Percentiles rank a stretch among this genome's conserved stretches.
Conservation (phyloP, 805 yeast genomes). For the Nakazawaea wickerhamii region DNA sequence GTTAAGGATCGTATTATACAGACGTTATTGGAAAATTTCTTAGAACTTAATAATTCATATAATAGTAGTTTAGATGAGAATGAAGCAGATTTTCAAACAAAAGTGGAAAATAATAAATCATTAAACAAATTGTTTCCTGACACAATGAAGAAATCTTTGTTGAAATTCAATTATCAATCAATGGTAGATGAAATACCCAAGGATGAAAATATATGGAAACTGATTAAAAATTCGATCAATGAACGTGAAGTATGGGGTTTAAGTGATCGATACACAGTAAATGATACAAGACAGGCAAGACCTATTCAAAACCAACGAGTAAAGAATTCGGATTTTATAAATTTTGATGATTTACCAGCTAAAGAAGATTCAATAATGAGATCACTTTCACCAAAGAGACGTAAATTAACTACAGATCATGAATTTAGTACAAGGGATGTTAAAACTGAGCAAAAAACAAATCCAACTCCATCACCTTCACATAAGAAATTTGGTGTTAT, state of each 20-base stretch:
- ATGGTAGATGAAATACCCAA: background rate
- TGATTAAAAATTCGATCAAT: background rate
- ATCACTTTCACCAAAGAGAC: conserved; percentile 5
- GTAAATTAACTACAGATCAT: background rate
- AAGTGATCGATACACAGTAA: conserved; percentile 1
- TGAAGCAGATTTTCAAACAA: conserved; percentile 1
- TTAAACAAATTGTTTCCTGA: conserved; percentile 13
- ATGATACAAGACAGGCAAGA: background rate
- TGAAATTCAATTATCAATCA: background rate
- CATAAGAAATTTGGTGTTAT: conserved; percentile 5
- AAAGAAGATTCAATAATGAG: background rate
- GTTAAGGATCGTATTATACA: conserved; percentile 13
- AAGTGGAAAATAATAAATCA: conserved; percentile 10
- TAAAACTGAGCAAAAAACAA: background rate
- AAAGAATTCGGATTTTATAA: background rate
- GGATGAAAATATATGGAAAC: conserved; percentile 3
- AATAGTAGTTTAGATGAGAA: conserved; percentile 1
- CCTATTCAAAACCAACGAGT: background rate
- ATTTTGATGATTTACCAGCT: conserved; percentile 1
- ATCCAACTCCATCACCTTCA: conserved; percentile 1
- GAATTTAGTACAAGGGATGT: no score
- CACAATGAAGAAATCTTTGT: conserved; percentile 5
- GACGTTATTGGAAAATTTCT: conserved; percentile 10
- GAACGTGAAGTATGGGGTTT: conserved; percentile 9
- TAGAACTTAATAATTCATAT: conserved; percentile 12